Evolutionary conservation across 768 basidiomycete genomes (phyloP).

Genomic region (Glaciozyma martinii): DNA sequence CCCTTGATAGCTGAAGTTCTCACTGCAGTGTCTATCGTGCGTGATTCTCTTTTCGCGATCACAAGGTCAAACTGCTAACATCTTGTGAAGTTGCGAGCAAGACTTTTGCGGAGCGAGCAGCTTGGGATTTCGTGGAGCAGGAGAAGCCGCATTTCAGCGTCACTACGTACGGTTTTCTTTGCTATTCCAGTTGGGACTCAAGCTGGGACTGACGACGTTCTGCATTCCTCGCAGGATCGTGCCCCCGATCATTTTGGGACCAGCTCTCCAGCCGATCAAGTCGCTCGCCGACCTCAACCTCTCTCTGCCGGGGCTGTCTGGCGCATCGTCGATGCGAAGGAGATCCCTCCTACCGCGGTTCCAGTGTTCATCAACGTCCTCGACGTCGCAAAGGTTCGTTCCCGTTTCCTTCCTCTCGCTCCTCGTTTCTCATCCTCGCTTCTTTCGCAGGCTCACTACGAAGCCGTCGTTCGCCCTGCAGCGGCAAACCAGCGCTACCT

Average conservation of each 20-base stretch:
- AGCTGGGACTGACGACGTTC: not conserved
- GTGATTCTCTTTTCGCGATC: not conserved
- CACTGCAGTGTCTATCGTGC: not conserved
- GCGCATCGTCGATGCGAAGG: conserved; percentile 5
- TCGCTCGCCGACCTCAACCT: conserved; percentile 6
- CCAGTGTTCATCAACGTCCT: conserved; percentile 10
- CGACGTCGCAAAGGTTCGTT: not conserved
- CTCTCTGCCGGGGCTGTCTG: conserved; percentile 5
- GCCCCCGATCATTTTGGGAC: conserved; percentile 14
- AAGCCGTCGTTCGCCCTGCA: not conserved
- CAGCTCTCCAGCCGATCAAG: conserved; percentile 9
- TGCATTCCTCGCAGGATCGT: not conserved
- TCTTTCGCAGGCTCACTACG: conserved; percentile 1
- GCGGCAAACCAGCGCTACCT: conserved; percentile 7
- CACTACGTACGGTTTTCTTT: not conserved
- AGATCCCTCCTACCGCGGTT: not conserved
- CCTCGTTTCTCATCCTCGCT: not conserved
- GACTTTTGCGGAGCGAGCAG: conserved; percentile 20
- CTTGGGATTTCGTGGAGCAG: conserved; percentile 26
- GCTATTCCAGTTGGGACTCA: not conserved
- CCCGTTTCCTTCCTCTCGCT: too few relatives aligned
- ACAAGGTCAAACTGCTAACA: not conserved
- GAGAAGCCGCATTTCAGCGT: conserved; percentile 17
- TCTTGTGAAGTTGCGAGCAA: conserved; percentile 4
- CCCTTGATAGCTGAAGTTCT: too few relatives aligned